Base-by-base conservation (phyloP, 768 basidiomycete species). In the Xerocomus potaroensis region DNA sequence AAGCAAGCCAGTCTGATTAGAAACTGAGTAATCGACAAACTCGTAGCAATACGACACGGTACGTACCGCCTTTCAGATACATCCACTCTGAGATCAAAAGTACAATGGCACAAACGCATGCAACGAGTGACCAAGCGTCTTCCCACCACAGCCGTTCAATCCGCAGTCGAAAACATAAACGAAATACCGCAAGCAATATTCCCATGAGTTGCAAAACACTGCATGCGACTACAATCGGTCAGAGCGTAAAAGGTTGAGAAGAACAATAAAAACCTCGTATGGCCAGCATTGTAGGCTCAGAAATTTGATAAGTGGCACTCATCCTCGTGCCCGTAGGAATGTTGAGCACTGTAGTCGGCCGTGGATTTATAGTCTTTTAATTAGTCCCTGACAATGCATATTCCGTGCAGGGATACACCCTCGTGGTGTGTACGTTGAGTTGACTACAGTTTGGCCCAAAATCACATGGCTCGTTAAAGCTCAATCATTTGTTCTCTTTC, bases 81-180 rank as follows among this genome's bases (percentile, higher is more conserved):
- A 50, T 23, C 53, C 59, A 60, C 18, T 46, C 48, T 1, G 43
- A 23, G 16, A 15, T 27, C 33, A 62, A 12, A 18, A 45, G 37
- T n/a, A 35, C 6, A 24, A 39, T 39, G 21, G 40, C 49, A 41
- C 37, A 46, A 6, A 48, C 8, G 21, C 39, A 43, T 24, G 49
- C 57, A 31, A 56, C 18, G 5, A 39, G 22, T 6, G 55, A 50
- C 43, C 46, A 60, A 1, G 44, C 43, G n/a, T 63, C 61, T 21
- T 61, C 61, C 54, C 58, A 63, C 51, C 58, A 51, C 16, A 55
- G 34, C 5, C 59, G 44, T 47, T 29, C 46, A 26, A 61, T 52
- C 36, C 34, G 39, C 27, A 45, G 31, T 12, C 59, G 54, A 16
- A 53, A 53, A 42, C 43, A 52, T 33, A 56, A 47, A 16, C 59